Evolutionary conservation across 805 yeast species (phyloP).

Genomic region (Saccharomycopsis babjevae): DNA sequence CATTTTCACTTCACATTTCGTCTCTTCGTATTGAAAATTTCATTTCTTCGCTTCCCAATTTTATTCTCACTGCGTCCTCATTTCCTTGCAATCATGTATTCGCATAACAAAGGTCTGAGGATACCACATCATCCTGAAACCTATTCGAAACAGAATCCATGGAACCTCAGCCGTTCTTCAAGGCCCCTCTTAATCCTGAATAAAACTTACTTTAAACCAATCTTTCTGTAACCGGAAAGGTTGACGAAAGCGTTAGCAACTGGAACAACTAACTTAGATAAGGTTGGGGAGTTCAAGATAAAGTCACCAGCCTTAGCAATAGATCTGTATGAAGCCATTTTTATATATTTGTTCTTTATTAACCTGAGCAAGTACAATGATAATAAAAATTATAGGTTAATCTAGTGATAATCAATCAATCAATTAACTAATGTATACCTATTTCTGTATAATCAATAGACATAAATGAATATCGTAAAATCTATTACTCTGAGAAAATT

Average conservation of each 20-base stretch:
- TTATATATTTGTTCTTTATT: background rate
- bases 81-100: no score
- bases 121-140: background rate
- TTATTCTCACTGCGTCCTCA: no score
- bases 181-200: background rate
- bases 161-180: background rate
- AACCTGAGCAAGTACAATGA: background rate
- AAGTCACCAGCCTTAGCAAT: conserved; percentile 67
- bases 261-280: conserved; percentile 71
- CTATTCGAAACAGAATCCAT: background rate
- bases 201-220: conserved; percentile 57
- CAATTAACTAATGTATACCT: background rate
- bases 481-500: background rate
- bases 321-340: conserved; percentile 53
- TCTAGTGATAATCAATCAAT: background rate
- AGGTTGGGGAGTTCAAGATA: conserved; percentile 69
- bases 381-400: background rate
- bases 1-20: no score
- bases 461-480: no score
- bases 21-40: no score
- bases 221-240: conserved; percentile 84
- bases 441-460: background rate
- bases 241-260: conserved; percentile 63
- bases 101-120: no score
- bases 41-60: no score